Evolutionary conservation across 1,139 yeast genomes (phyloP), one percentile per base, ranked within the genome.

Genomic region (Scheffersomyces insectosa): DNA sequence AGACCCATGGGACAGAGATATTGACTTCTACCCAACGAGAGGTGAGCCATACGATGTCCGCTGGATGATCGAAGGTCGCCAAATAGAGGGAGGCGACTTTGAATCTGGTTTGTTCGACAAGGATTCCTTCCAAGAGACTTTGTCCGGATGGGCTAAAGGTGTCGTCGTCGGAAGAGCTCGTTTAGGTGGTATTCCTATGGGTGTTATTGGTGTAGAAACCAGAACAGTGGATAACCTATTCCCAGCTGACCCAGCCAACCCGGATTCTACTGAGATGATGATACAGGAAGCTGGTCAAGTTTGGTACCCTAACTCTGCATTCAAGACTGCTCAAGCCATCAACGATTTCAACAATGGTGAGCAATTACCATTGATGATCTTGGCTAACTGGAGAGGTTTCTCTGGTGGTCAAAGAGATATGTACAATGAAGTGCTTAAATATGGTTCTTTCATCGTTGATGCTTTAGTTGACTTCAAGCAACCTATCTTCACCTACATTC

Each of bases 301-400:
- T 54, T 93, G 99, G 99, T 89, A 90, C 76, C 99, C 99, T 57
- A 95, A 93, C 75, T 88, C 97, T 49, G 99, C 99, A 12, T 93
- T 88, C 79, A 93, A 93, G 81, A 93, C 99, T 43, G 96, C 99
- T 5, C 99, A 93, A 76, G 98, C 99, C 23, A 93, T 93, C 57
- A 87, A 86, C 56, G 99, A 93, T 65, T 93, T 93, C 81, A 93
- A 93, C 77, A 77, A 89, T 63, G 99, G 99, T 78, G 99, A 93
- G 70, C 95, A 90, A 69, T 79, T 93, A 60, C 99, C 99, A 51
- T 79, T 93, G 68, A 89, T 93, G 96, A 90, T 93, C 56, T 74
- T 93, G 59, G 99, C 99, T 46, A 93, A 93, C 80, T 93, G 99
- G 99, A 87, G 99, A 83, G 99, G 99, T 62, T 93, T 93, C 82